Evolutionary conservation across 1,139 yeast species (phyloP).

Genomic region (Geotrichum europaeum): DNA sequence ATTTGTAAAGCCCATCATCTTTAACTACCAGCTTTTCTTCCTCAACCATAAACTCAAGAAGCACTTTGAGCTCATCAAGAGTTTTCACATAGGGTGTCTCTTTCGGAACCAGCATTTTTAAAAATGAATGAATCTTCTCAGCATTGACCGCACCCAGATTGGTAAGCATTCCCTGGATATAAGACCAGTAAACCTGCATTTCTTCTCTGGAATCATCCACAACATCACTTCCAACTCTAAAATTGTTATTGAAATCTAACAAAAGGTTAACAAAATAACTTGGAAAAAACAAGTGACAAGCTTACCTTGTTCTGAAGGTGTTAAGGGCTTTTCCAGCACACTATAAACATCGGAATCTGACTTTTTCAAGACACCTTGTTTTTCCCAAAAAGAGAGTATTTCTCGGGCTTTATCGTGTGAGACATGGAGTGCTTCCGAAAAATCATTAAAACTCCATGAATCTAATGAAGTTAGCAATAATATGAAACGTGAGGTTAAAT

Average conservation of each 20-base stretch:
- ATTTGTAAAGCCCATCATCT: slow-evolving; percentile 10
- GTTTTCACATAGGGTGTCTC: slow-evolving; percentile 43
- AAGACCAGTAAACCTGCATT: slow-evolving; percentile 43
- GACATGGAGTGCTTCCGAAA: slow-evolving; percentile 26
- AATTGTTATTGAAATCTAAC: background rate
- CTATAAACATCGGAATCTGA: slow-evolving; percentile 18
- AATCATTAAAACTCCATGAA: slow-evolving; percentile 15
- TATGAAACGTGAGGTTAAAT: background rate
- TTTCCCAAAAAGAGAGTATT: slow-evolving; percentile 12
- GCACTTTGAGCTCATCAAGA: slow-evolving; percentile 39
- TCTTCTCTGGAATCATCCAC: slow-evolving; percentile 33
- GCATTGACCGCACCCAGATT: slow-evolving; percentile 48
- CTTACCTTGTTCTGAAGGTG: slow-evolving; percentile 33
- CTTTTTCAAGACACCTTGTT: slow-evolving; percentile 19
- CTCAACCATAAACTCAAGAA: slow-evolving; percentile 39
- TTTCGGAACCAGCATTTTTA: slow-evolving; percentile 49
- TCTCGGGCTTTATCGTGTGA: slow-evolving; percentile 24
- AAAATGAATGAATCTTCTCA: slow-evolving; percentile 47
- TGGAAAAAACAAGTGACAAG: slow-evolving; percentile 5
- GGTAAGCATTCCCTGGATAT: slow-evolving; percentile 50
- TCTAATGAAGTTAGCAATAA: background rate
- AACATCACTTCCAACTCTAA: background rate
- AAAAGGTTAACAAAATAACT: slow-evolving; percentile 34
- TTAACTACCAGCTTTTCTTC: slow-evolving; percentile 38
- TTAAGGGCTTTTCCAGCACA: slow-evolving; percentile 30